Percentiles rank a stretch among this genome's conserved stretches.
These are phyloP conservation scores for Durio zibethinus DNA, from an alignment of 345 rosid genomes.

Conservation along the genomic window DNA sequence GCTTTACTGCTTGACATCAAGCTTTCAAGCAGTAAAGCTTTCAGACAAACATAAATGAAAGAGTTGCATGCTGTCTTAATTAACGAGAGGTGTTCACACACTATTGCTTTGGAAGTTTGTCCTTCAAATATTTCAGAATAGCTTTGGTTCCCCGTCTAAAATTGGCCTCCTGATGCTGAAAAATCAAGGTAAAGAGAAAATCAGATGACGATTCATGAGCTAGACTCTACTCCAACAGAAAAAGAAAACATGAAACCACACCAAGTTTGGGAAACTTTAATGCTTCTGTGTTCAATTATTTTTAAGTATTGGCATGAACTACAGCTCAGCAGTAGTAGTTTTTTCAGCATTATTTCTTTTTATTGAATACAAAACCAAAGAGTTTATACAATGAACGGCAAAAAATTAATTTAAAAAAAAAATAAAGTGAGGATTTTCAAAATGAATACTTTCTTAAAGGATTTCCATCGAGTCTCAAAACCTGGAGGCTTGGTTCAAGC, in stretches of 20 bases:
- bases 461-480: slow-evolving; percentile 79
- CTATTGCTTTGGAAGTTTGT: slow-evolving; percentile 62
- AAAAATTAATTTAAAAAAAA: not conserved
- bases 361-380: too few species aligned
- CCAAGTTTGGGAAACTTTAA: not conserved
- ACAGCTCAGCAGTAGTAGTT: too few species aligned
- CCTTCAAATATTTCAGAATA: slow-evolving; percentile 71
- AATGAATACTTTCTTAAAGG: slow-evolving; percentile 71
- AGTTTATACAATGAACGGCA: not conserved
- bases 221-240: not conserved
- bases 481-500: slow-evolving; percentile 77
- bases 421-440: not conserved
- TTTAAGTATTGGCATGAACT: not conserved
- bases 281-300: not conserved
- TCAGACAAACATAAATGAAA: not conserved
- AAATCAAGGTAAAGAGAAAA: not conserved
- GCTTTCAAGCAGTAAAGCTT: too few species aligned
- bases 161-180: slow-evolving; percentile 84
- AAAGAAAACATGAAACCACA: not conserved
- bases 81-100: not conserved
- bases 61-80: not conserved
- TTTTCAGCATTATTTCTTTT: too few species aligned
- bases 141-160: slow-evolving; percentile 86
- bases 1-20: not conserved
- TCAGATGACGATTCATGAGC: not conserved